These are phyloP conservation scores for Pleurotus tuber-regium DNA, from an alignment of 768 basidiomycete genomes.

Conservation along the genomic window DNA sequence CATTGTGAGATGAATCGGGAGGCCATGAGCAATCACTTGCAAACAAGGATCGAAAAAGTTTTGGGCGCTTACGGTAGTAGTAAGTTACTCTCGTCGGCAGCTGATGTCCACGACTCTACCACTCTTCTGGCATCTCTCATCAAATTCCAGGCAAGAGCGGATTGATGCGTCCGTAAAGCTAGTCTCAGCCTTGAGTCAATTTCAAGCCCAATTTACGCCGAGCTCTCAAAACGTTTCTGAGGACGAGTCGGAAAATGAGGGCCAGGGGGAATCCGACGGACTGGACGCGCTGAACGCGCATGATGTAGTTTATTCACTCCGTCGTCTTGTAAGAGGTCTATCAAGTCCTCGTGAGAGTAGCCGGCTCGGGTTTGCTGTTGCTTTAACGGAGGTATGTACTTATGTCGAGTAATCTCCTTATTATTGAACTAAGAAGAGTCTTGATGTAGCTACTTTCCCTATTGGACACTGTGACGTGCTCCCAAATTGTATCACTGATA, in stretches of 20 bases:
- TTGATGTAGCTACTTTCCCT: slow-evolving; percentile 70
- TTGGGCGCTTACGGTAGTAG: not conserved
- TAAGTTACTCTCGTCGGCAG: not conserved
- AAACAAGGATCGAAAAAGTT: slow-evolving; percentile 2
- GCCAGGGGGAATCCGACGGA: slow-evolving; percentile 38
- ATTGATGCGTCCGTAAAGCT: slow-evolving; percentile 86
- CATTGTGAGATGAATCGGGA: slow-evolving; percentile 5
- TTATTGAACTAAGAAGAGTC: slow-evolving; percentile 10
- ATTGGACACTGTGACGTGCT: slow-evolving; percentile 72
- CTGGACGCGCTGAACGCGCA: slow-evolving; percentile 75
- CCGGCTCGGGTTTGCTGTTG: slow-evolving; percentile 92
- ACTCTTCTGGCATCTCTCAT: slow-evolving; percentile 93
- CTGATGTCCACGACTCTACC: slow-evolving; percentile 85
- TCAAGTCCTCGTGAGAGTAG: slow-evolving; percentile 93
- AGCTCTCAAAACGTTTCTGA: slow-evolving; percentile 30
- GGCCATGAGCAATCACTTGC: not conserved
- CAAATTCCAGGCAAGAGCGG: slow-evolving; percentile 73
- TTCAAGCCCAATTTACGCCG: slow-evolving; percentile 66
- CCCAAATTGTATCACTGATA: slow-evolving; percentile 75
- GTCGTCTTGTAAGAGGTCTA: slow-evolving; percentile 81
- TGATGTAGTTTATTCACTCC: slow-evolving; percentile 91
- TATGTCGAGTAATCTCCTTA: slow-evolving; percentile 3
- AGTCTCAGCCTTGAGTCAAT: slow-evolving; percentile 75
- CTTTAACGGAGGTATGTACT: slow-evolving; percentile 83
- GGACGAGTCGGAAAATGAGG: slow-evolving; percentile 48